A percentile compares a stretch with the other conserved stretches of the same genome.
These are phyloP conservation scores for Chloris gayana DNA, from an alignment of 176 grass and related monocot species.

Conservation along the genomic window DNA sequence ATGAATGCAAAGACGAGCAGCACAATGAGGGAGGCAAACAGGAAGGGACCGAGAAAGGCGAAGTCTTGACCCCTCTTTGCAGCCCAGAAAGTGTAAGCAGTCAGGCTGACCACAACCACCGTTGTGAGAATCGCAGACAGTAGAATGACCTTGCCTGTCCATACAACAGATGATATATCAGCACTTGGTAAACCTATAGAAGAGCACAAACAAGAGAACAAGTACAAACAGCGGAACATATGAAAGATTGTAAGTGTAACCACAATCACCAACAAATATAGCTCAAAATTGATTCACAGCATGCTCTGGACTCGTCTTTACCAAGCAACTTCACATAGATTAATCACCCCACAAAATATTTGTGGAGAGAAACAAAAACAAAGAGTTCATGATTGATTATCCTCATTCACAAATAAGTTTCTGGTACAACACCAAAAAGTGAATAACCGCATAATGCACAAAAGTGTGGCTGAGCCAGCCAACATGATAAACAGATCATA, in stretches of 20 bases:
- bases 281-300: background rate
- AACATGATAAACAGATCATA: slow-evolving; percentile 3
- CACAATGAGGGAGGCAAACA: slow-evolving; percentile 69
- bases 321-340: background rate
- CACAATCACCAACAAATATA: background rate
- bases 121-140: slow-evolving; percentile 78
- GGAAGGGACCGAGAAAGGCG: slow-evolving; percentile 73
- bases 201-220: background rate
- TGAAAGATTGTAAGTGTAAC: background rate
- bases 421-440: background rate
- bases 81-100: slow-evolving; percentile 94
- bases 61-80: slow-evolving; percentile 83
- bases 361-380: too few relatives aligned
- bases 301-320: background rate
- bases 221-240: background rate
- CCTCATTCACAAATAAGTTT: background rate
- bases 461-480: background rate
- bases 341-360: background rate
- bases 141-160: slow-evolving; percentile 82
- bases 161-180: slow-evolving; percentile 17
- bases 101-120: slow-evolving; percentile 77
- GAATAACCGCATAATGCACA: background rate
- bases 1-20: slow-evolving; percentile 67
- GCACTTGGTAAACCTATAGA: background rate
- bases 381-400: background rate